phyloP scores from a whole-genome alignment of 2,329 filamentous ascomycete species.

The Ceratocystis albifundus region DNA sequence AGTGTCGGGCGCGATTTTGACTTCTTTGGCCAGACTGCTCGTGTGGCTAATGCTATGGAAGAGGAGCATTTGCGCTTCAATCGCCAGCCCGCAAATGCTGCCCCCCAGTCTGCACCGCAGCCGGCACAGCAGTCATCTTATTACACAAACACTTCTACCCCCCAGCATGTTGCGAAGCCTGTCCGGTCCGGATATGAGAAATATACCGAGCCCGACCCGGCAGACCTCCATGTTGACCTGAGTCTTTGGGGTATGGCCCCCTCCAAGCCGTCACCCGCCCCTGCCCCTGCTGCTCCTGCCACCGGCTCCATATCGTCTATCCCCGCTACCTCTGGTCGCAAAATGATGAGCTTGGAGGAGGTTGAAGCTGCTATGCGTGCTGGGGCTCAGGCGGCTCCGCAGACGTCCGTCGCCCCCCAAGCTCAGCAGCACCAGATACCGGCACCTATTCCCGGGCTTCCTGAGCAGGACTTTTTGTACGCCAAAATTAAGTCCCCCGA shows the following conservation, averaged over 20 bases:
- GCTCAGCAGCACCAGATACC: slow-evolving; percentile 16
- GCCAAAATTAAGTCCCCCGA: slow-evolving; percentile 26
- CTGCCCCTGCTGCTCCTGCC: slow-evolving; percentile 27
- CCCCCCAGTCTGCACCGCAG: slow-evolving; percentile 29
- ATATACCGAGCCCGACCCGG: slow-evolving; percentile 72
- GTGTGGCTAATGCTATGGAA: slow-evolving; percentile 72
- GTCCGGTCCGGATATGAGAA: slow-evolving; percentile 79
- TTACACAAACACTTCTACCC: slow-evolving; percentile 21
- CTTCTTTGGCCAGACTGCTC: slow-evolving; percentile 86
- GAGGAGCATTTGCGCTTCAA: slow-evolving; percentile 82
- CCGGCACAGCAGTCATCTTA: slow-evolving; percentile 31
- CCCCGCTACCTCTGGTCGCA: slow-evolving; percentile 40
- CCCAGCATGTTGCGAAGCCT: slow-evolving; percentile 40
- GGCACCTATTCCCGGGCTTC: slow-evolving; percentile 16
- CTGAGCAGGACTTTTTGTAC: slow-evolving; percentile 23
- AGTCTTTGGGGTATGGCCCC: slow-evolving; percentile 79
- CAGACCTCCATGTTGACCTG: slow-evolving; percentile 83
- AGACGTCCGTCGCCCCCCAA: slow-evolving; percentile 19
- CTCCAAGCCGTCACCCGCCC: slow-evolving; percentile 33
- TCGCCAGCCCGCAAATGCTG: slow-evolving; percentile 45
- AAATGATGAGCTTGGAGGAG: slow-evolving; percentile 92
- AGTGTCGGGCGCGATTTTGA: slow-evolving; percentile 86
- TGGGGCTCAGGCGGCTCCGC: slow-evolving; percentile 32
- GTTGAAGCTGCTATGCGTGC: slow-evolving; percentile 83
- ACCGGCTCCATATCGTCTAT: slow-evolving; percentile 1